phyloP scores from a whole-genome alignment of 495 filamentous ascomycete species.

The Penicillium egyptiacum region DNA sequence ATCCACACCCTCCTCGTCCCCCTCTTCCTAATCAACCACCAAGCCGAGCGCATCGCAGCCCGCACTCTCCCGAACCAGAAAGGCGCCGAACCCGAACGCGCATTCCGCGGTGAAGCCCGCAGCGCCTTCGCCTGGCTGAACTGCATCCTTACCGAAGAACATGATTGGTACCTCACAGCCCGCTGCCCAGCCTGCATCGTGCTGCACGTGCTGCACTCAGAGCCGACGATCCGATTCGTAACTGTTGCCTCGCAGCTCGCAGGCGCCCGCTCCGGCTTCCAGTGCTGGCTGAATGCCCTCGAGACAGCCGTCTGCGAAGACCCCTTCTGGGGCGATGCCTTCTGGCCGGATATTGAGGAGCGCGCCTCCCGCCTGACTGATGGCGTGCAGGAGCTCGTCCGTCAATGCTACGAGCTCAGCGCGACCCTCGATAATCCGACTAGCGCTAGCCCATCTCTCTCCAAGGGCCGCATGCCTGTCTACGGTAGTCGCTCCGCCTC shows the following conservation, averaged over 20 bases:
- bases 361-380: slow-evolving; percentile 51
- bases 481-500: slow-evolving; percentile 19
- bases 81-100: slow-evolving; percentile 57
- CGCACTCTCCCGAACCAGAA: slow-evolving; percentile 45
- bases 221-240: slow-evolving; percentile 59
- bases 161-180: slow-evolving; percentile 57
- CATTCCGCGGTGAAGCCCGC: slow-evolving; percentile 57
- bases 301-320: slow-evolving; percentile 54
- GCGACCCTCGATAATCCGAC: slow-evolving; percentile 29
- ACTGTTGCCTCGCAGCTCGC: slow-evolving; percentile 56
- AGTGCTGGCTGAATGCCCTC: slow-evolving; percentile 56
- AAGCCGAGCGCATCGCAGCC: slow-evolving; percentile 51
- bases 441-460: slow-evolving; percentile 24
- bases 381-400: slow-evolving; percentile 54
- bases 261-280: slow-evolving; percentile 49
- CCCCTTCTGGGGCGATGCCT: slow-evolving; percentile 56
- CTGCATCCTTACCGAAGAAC: slow-evolving; percentile 57
- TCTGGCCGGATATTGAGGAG: slow-evolving; percentile 56
- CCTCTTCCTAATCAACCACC: slow-evolving; percentile 56
- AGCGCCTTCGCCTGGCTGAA: slow-evolving; percentile 62
- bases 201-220: slow-evolving; percentile 53
- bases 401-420: slow-evolving; percentile 53
- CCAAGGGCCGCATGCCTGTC: slow-evolving; percentile 18
- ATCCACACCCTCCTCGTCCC: slow-evolving; percentile 60
- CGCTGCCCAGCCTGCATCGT: slow-evolving; percentile 61